Base-by-base conservation (phyloP, 1,284 basidiomycete species). In the Tremellales sp. region DNA sequence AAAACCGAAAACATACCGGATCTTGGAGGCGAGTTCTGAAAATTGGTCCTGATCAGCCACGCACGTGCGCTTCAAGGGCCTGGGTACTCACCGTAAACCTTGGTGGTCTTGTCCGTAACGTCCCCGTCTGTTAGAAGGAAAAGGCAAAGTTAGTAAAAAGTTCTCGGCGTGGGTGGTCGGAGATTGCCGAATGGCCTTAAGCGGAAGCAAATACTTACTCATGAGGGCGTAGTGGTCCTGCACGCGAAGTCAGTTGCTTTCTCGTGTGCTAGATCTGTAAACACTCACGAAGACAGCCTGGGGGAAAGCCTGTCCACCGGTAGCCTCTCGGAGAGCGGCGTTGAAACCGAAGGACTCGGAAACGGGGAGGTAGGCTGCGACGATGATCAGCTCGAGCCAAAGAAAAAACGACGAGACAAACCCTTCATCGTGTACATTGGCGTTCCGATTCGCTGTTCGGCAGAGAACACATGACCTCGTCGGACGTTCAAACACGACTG, bases 361-460 rank as follows among this genome's bases (percentile, higher is more conserved):
- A 75, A 97, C 92, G 70, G 94, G 94, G 45, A 97, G 80, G 81
- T 93, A 95, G 28, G 93, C 57, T 58, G 28, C 8, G 32, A 26
- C 22, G 22, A 43, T 21, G 48, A 31, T 29, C 40, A 41, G 18
- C 19, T 16, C 10, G 3, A 34, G 51, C 55, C 48, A 70, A 63
- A 45, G 65, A 63, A 38, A 68, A 59, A 58, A 62, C 68, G 18
- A 25, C 14, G 6, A 44, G 26, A 53, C 49, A 53, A 43, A 55
- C 51, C 93, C 84, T 97, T 98, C 77, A 98, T 88, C 49, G 90
- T 98, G 83, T 94, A 97, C 92, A 98, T 97, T 54, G 95, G 95
- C 21, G 95, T 98, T 78, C 95, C 94, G 8, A 85, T 79, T 68
- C 94, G 81, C 77, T 97, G 94, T 77, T 98, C 94, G 76, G 98